Percentiles rank a stretch among this genome's conserved stretches.
Evolutionary conservation across 2,329 filamentous ascomycete genomes (phyloP).

Genomic region (Penicillium expansum): DNA sequence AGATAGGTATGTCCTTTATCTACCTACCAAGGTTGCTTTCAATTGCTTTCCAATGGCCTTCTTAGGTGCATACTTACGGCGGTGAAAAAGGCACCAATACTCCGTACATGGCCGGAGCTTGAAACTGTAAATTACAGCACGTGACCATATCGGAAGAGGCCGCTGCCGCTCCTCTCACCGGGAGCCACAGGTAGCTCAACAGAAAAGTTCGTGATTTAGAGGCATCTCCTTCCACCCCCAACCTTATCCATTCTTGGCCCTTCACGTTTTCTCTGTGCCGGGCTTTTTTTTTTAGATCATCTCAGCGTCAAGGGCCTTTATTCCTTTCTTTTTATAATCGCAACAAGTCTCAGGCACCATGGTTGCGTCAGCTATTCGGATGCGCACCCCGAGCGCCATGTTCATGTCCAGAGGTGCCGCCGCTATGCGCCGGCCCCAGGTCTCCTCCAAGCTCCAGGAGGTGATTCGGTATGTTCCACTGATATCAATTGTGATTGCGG

Average conservation of each 20-base stretch:
- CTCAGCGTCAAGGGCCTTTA: conserved; percentile 25
- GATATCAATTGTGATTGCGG: neutral
- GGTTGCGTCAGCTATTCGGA: conserved; percentile 52
- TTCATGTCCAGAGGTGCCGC: conserved; percentile 42
- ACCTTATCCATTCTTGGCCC: conserved; percentile 29
- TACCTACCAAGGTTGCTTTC: neutral
- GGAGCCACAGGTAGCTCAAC: conserved; percentile 37
- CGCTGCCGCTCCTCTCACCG: conserved; percentile 33
- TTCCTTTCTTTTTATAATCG: conserved; percentile 20
- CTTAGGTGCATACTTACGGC: neutral
- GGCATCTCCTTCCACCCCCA: conserved; percentile 29
- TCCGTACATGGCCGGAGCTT: neutral
- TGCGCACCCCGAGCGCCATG: conserved; percentile 46
- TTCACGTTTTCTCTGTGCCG: conserved; percentile 20
- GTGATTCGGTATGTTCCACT: conserved; percentile 38
- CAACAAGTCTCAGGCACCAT: conserved; percentile 46
- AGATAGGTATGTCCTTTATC: neutral
- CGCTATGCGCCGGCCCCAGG: conserved; percentile 47
- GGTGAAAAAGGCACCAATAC: neutral
- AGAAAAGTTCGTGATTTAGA: conserved; percentile 39
- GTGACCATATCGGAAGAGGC: conserved; percentile 33
- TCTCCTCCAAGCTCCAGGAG: conserved; percentile 45
- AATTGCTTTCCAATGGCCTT: neutral
- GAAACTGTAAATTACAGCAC: neutral
- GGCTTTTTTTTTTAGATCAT: conserved; percentile 17